Evolutionary conservation across 2,329 filamentous ascomycete species (phyloP), one percentile per base, ranked within the genome.

Genomic region (Aureobasidium mangrovei): DNA sequence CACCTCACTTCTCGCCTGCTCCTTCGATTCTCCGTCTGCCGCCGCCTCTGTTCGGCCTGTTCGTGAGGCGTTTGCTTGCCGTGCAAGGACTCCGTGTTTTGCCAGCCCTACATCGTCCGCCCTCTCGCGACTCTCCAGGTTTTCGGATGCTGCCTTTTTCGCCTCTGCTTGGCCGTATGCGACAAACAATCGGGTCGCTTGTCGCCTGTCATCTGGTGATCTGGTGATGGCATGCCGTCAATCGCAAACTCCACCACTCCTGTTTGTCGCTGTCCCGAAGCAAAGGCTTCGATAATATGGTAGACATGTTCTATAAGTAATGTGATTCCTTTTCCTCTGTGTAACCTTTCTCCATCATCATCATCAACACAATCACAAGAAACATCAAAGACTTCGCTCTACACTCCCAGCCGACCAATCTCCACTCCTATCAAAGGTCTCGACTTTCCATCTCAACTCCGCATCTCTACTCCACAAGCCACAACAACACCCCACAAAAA

Each of bases 191-290:
- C 48, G 48, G 48, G 12, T 35, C 33, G 32, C 10, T 18, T 24
- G 26, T 44, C 39, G 18, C 49, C 29, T 53, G 40, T 44, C 41
- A 53, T 39, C 40, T 53, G 49, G 32, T 53, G 49, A 53, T 45
- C 49, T 53, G 40, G 32, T 53, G 40, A 45, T 39, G 4, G 12
- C 10, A 8, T 12, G 26, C 28, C 28, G 10, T 35, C 7, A 41
- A 42, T 4, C 8, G 29, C 18, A 8, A 35, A 29, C 7, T 27
- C 12, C 24, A 44, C 40, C 7, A 42, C 26, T 1, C 26, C 12
- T 8, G 31, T 28, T 29, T 53, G 7, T n/a, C 35, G 40, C 40
- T 18, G 42, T 29, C 12, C 18, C 4, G 33, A 26, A 8, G 6
- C 31, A 27, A 7, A 31, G n/a, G 9, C 32, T 28, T 10, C 24